Conservation (phyloP, 495 filamentous ascomycete species). For the Trichoderma orchidacearum region DNA sequence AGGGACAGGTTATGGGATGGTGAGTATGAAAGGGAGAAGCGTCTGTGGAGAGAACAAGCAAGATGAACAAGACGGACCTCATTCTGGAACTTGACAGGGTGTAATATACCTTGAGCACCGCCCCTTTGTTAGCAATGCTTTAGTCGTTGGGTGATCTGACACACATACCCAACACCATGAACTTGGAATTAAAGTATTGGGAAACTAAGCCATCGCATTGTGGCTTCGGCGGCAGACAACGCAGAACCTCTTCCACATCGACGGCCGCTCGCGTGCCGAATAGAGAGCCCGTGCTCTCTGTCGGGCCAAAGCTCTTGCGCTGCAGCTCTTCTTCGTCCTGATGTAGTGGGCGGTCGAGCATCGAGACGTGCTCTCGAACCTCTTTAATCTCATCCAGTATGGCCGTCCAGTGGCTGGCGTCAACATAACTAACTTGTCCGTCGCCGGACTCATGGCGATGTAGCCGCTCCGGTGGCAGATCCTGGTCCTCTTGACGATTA, state of each 20-base stretch:
- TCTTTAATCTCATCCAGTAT: conserved; percentile 22
- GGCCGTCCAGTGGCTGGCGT: conserved; percentile 25
- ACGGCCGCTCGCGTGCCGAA: not conserved
- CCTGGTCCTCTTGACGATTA: not conserved
- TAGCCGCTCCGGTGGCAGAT: conserved; percentile 1
- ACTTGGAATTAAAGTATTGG: conserved; percentile 22
- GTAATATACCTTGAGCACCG: not conserved
- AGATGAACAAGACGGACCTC: no score
- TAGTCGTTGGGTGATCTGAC: not conserved
- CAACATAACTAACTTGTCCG: conserved; percentile 9
- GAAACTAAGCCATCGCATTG: conserved; percentile 18
- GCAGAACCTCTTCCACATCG: conserved; percentile 1
- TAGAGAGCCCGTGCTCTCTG: conserved; percentile 1
- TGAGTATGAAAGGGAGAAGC: no score
- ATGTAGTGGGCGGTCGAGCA: not conserved
- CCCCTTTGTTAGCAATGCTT: not conserved
- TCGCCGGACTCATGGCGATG: conserved; percentile 6
- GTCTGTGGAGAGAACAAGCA: no score
- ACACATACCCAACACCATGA: conserved; percentile 6
- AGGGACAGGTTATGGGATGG: no score
- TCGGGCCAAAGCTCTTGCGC: conserved; percentile 6
- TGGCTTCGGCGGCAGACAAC: conserved; percentile 11
- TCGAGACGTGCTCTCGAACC: conserved; percentile 6
- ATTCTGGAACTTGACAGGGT: conserved; percentile 10
- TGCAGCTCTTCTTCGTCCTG: conserved; percentile 1